These are phyloP conservation scores for Withania somnifera DNA, from an alignment of 305 asterid species.

Conservation along the genomic window DNA sequence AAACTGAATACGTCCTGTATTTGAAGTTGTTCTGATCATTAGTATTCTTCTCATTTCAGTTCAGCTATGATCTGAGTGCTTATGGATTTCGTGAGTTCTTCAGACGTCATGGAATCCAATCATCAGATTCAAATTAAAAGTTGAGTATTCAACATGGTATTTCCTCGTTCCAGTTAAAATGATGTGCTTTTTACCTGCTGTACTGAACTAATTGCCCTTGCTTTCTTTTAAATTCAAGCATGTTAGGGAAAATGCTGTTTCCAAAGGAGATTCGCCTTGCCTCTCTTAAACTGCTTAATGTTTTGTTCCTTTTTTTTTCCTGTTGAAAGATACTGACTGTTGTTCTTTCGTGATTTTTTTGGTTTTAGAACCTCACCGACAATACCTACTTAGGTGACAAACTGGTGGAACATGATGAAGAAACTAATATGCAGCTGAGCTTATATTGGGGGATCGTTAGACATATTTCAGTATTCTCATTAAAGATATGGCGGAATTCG, in stretches of 20 bases:
- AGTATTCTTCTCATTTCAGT: conserved; percentile 26
- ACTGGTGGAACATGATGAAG: not conserved
- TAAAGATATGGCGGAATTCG: not conserved
- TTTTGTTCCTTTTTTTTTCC: not conserved
- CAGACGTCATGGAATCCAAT: conserved; percentile 56
- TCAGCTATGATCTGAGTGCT: conserved; percentile 54
- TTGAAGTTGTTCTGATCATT: not conserved
- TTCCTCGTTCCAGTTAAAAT: not conserved
- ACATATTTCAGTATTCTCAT: not conserved
- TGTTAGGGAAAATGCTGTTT: not conserved
- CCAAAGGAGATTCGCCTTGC: not conserved
- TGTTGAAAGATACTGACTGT: not conserved
- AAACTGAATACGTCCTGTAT: not conserved
- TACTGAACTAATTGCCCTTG: not conserved
- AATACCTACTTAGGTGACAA: not conserved
- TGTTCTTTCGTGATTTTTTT: not conserved
- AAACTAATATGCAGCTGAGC: not conserved
- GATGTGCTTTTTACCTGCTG: not conserved
- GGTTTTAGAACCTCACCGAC: not conserved
- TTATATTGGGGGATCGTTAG: not conserved
- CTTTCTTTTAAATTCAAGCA: not conserved
- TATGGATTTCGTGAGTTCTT: conserved; percentile 90
- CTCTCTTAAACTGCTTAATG: not conserved
- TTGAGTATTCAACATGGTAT: not conserved
- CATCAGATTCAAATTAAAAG: conserved; percentile 31